phyloP scores from a whole-genome alignment of 495 filamentous ascomycete species.

The Baudoinia panamericana region DNA sequence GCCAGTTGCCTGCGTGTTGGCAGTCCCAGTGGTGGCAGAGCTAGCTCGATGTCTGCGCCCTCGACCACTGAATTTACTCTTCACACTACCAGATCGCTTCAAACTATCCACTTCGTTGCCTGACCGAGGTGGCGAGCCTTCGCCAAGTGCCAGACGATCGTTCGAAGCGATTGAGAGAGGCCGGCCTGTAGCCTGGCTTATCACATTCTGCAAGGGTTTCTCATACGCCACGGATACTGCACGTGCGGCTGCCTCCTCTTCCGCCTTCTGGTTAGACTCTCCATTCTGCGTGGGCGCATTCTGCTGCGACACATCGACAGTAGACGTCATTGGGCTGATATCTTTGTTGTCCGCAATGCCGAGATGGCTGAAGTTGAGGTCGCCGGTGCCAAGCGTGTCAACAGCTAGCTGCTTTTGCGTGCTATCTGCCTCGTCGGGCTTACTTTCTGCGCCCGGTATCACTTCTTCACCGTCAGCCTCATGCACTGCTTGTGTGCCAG shows the following conservation, averaged over 20 bases:
- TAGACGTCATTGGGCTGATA: conserved; percentile 34
- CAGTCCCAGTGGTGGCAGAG: conserved; percentile 60
- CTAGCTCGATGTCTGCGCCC: conserved; percentile 65
- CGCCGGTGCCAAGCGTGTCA: conserved; percentile 78
- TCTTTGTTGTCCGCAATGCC: conserved; percentile 48
- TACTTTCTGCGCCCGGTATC: conserved; percentile 22
- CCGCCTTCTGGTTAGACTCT: conserved; percentile 41
- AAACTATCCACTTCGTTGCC: conserved; percentile 57
- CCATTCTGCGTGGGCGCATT: conserved; percentile 28
- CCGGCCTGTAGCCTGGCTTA: conserved; percentile 14
- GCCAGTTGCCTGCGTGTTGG: too few species aligned
- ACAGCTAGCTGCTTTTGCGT: conserved; percentile 48
- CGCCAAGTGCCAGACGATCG: conserved; percentile 22
- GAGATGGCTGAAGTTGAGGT: conserved; percentile 74
- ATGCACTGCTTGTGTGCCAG: conserved; percentile 24
- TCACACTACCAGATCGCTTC: conserved; percentile 66
- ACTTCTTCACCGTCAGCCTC: conserved; percentile 30
- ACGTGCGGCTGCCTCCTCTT: conserved; percentile 44
- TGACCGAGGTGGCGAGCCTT: conserved; percentile 41
- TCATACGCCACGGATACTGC: conserved; percentile 52
- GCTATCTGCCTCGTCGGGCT: conserved; percentile 15
- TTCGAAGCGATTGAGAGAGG: conserved; percentile 23
- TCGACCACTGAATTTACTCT: conserved; percentile 54
- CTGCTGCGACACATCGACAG: conserved; percentile 33
- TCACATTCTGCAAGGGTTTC: conserved; percentile 26